A percentile compares a stretch with the other conserved stretches of the same genome.
These are phyloP conservation scores for Chaetoceros tenuissimus DNA, from an alignment of 108 stramenopile species.

Conservation along the genomic window DNA sequence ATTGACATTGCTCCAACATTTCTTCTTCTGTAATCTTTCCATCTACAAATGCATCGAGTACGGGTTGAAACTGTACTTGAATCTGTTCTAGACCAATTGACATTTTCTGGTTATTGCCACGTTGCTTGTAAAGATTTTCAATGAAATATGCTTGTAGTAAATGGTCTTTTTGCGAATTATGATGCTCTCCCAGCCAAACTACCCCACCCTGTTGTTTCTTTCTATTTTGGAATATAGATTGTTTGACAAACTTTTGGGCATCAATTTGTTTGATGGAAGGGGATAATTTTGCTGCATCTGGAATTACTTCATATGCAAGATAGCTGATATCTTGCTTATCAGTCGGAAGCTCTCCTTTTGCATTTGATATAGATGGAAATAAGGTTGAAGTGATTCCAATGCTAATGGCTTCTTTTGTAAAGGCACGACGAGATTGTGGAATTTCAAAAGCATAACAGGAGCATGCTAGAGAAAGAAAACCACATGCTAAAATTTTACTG, in stretches of 20 bases:
- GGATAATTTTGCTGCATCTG: background rate
- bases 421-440: too few relatives aligned
- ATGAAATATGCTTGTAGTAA: slow-evolving; percentile 42
- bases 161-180: slow-evolving; percentile 59
- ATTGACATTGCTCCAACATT: slow-evolving; percentile 37
- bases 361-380: too few relatives aligned
- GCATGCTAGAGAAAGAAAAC: too few relatives aligned
- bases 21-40: slow-evolving; percentile 31
- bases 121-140: slow-evolving; percentile 23
- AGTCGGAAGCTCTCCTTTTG: too few relatives aligned
- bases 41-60: slow-evolving; percentile 45
- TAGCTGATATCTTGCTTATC: too few relatives aligned
- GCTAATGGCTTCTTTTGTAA: too few relatives aligned
- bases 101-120: slow-evolving; percentile 14
- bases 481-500: too few relatives aligned
- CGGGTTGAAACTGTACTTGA: slow-evolving; percentile 57
- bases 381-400: too few relatives aligned
- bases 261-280: background rate
- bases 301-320: background rate
- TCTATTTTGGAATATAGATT: background rate
- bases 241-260: background rate
- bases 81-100: slow-evolving; percentile 72
- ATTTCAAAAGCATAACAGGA: too few relatives aligned
- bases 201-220: slow-evolving; percentile 13
- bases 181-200: slow-evolving; percentile 65